Conservation (phyloP, 495 filamentous ascomycete genomes). For the Penicillium argentinense region DNA sequence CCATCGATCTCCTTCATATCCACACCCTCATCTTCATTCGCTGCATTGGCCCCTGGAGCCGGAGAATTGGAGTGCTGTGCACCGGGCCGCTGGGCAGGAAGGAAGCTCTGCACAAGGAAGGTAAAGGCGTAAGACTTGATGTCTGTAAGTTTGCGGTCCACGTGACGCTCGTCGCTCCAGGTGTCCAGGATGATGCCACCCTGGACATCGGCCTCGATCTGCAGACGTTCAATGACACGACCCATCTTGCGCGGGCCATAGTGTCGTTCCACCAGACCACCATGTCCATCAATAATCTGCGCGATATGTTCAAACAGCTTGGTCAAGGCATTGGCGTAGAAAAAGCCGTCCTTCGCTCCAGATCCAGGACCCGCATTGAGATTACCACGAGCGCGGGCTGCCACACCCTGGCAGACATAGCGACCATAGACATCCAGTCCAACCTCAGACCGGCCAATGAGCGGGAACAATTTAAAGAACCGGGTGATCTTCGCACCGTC, state of each 20-base stretch:
- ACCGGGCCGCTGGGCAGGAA: conserved; percentile 63
- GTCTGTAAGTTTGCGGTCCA: conserved; percentile 86
- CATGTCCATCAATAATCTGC: conserved; percentile 89
- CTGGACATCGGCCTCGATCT: conserved; percentile 93
- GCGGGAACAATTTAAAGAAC: conserved; percentile 96
- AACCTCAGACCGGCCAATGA: conserved; percentile 86
- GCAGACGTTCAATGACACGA: conserved; percentile 90
- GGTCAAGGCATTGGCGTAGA: conserved; percentile 88
- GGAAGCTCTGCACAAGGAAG: conserved; percentile 92
- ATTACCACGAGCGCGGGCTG: conserved; percentile 74
- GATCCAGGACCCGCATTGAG: conserved; percentile 63
- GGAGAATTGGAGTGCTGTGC: conserved; percentile 63
- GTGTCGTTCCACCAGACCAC: conserved; percentile 84
- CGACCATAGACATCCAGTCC: conserved; percentile 92
- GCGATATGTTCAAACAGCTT: conserved; percentile 97
- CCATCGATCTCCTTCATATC: conserved; percentile 94
- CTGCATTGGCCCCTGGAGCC: conserved; percentile 52
- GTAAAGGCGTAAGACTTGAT: conserved; percentile 96
- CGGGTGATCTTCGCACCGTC: conserved; percentile 87
- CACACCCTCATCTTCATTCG: conserved; percentile 79
- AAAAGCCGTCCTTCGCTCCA: conserved; percentile 71
- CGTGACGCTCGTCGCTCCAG: conserved; percentile 83
- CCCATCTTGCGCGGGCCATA: conserved; percentile 92
- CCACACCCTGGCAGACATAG: conserved; percentile 93
- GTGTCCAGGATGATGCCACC: conserved; percentile 96